Evolutionary conservation across 805 yeast genomes (phyloP).

Genomic region (Novakomyces olei): DNA sequence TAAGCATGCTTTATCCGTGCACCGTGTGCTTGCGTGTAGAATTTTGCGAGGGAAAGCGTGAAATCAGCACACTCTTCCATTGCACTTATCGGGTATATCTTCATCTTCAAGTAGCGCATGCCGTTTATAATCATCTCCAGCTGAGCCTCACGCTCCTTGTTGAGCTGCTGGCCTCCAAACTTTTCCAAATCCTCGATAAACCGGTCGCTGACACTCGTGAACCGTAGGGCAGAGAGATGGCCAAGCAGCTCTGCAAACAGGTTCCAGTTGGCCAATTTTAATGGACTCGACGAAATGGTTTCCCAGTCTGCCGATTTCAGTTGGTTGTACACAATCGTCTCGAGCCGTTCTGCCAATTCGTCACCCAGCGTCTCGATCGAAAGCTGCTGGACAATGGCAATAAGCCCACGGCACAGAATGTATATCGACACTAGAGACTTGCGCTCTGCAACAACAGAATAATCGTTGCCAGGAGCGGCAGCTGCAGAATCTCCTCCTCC

Average conservation of each 20-base stretch:
- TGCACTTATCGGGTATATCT: constrained; percentile 61
- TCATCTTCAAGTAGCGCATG: constrained; percentile 63
- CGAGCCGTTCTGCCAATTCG: constrained; percentile 61
- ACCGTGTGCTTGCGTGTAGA: constrained; percentile 44
- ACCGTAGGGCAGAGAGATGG: constrained; percentile 66
- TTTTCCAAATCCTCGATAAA: constrained; percentile 84
- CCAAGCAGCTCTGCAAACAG: constrained; percentile 75
- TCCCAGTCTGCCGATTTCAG: constrained; percentile 68
- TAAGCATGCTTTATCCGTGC: constrained; percentile 52
- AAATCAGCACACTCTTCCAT: constrained; percentile 91
- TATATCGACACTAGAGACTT: constrained; percentile 71
- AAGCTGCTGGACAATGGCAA: constrained; percentile 78
- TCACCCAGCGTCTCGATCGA: constrained; percentile 52
- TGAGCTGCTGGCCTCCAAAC: constrained; percentile 13
- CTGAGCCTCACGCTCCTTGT: constrained; percentile 32
- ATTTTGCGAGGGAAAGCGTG: constrained; percentile 63
- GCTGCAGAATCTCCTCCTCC: no score
- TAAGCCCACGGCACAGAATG: constrained; percentile 71
- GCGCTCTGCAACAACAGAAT: constrained; percentile 47
- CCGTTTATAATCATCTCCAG: constrained; percentile 66
- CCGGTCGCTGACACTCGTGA: constrained; percentile 73
- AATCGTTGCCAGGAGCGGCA: neutral
- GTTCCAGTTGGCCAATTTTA: constrained; percentile 84
- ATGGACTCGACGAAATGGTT: constrained; percentile 39
- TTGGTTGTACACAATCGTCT: constrained; percentile 83